These are phyloP conservation scores for Melanomma pulvis-pyrius DNA, from an alignment of 495 filamentous ascomycete genomes.

Conservation along the genomic window DNA sequence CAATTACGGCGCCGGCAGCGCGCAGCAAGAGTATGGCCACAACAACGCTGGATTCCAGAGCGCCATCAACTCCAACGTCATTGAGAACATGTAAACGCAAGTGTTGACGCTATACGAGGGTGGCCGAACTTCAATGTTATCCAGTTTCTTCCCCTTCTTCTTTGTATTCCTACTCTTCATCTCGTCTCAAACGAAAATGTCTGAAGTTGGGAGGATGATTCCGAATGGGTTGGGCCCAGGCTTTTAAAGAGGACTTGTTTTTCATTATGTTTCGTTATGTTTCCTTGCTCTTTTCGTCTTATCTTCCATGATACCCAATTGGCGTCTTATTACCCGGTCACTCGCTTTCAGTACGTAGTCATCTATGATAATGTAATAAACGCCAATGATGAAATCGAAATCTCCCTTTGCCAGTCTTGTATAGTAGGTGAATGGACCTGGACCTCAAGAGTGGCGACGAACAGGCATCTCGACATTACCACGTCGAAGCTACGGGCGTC, in stretches of 20 bases:
- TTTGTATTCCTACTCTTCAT: slow-evolving; percentile 14
- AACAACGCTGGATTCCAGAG: slow-evolving; percentile 68
- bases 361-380: slow-evolving; percentile 22
- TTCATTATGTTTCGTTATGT: slow-evolving; percentile 4
- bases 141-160: background rate
- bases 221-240: background rate
- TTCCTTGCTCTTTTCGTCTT: slow-evolving; percentile 4
- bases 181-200: background rate
- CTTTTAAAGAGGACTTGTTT: background rate
- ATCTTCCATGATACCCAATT: slow-evolving; percentile 26
- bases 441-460: too few species aligned
- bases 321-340: slow-evolving; percentile 10
- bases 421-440: too few species aligned
- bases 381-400: background rate
- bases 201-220: background rate
- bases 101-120: background rate
- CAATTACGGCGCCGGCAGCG: slow-evolving; percentile 50
- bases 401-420: too few species aligned
- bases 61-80: slow-evolving; percentile 80
- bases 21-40: slow-evolving; percentile 53
- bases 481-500: too few species aligned
- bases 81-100: slow-evolving; percentile 79
- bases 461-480: too few species aligned
- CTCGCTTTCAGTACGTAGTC: slow-evolving; percentile 3
- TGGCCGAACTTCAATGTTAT: background rate